Evolutionary conservation across 2,329 filamentous ascomycete species (phyloP).

Genomic region (Fusarium brevicatenulatum): DNA sequence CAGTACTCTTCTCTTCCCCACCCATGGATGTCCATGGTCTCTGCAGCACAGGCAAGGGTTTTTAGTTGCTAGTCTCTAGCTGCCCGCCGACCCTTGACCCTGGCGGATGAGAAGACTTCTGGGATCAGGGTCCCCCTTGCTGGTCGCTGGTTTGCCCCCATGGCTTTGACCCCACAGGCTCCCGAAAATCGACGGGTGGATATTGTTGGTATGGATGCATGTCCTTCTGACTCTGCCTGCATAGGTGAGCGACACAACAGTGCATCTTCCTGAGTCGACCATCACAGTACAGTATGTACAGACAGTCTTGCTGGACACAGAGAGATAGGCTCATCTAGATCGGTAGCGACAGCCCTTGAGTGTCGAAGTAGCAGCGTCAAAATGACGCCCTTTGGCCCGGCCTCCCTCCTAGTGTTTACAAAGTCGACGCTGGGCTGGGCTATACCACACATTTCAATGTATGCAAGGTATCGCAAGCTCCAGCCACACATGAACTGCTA

Average conservation of each 20-base stretch:
- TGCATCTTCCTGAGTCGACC: background rate
- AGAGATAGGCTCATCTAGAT: constrained; percentile 11
- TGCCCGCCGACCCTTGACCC: constrained; percentile 33
- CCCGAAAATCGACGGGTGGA: constrained; percentile 35
- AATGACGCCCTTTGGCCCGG: constrained; percentile 19
- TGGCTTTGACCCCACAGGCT: constrained; percentile 36
- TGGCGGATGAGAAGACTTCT: constrained; percentile 31
- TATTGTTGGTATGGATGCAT: constrained; percentile 24
- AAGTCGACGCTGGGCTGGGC: background rate
- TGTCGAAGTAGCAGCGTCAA: constrained; percentile 8
- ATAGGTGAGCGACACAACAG: constrained; percentile 3
- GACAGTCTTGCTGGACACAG: background rate
- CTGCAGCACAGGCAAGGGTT: constrained; percentile 26
- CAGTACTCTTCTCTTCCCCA: constrained; percentile 1
- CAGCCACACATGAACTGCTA: constrained; percentile 10
- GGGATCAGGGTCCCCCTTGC: constrained; percentile 31
- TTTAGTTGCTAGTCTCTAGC: constrained; percentile 14
- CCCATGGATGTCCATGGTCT: constrained; percentile 6
- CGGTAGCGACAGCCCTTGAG: constrained; percentile 18
- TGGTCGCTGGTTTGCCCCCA: constrained; percentile 24
- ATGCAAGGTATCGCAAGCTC: constrained; percentile 3
- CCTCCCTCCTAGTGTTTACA: constrained; percentile 13
- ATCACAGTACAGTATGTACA: background rate
- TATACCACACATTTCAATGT: background rate
- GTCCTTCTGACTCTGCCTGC: constrained; percentile 35